Evolutionary conservation across 306 rosid species (phyloP), one percentile per base, ranked within the genome.

Genomic region (Vigna radiata): DNA sequence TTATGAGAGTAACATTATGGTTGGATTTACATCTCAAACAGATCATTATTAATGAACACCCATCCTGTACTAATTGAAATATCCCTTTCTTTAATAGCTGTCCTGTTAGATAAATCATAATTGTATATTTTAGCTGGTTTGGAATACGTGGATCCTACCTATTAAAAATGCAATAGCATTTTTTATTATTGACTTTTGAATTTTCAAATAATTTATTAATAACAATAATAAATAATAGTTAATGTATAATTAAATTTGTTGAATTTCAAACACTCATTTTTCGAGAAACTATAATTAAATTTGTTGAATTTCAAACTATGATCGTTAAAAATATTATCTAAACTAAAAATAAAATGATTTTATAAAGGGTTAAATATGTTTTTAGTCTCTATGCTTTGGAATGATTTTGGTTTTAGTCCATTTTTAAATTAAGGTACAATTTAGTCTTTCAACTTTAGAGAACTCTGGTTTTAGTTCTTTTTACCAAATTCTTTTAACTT

Each of bases 101-200:
- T 61, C 43, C 6, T 61, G 67, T 61, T 59, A 27, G 44, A 15
- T 61, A 61, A 60, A 61, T 61, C 41, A 61, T 61, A 14, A 61
- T 61, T 61, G 19, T 61, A 14, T 29, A 29, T 15, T 31, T 61
- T 61, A 31, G 67, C 67, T 61, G 67, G 6, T 11, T 29, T 31
- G 3, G 67, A 31, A 12, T 44, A 61, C 5, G 44, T 61, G 67
- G 44, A 61, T 31, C 67, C 44, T 61, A 61, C 67, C 16, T 7
- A 29, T 14, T 14, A 14, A 60, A 60, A 29, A 29, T 7, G 21
- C 33, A 29, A 7, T 61, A 15, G 43, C 19, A 31, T 61, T 61
- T 29, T 29, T 60, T 6, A 13, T 5, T 27, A 14, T 7, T 55
- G 6, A 5, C 21, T 61, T 29, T 29, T 3, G 43, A 59, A 27